These are phyloP conservation scores for Leptodontidium sp. DNA, from an alignment of 2,329 filamentous ascomycete genomes.

Conservation along the genomic window DNA sequence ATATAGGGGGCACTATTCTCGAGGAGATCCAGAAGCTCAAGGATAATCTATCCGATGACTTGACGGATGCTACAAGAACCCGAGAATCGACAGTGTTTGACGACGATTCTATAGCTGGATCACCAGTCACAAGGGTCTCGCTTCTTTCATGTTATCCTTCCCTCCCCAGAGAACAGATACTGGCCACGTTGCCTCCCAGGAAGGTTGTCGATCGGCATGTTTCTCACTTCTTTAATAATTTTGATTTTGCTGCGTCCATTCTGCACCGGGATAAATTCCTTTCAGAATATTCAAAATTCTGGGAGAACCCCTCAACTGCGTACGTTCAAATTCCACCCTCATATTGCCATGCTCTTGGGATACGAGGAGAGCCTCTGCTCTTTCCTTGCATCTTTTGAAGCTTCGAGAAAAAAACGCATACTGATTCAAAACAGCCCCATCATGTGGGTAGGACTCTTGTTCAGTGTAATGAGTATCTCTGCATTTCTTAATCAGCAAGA, in stretches of 20 bases:
- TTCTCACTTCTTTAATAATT: constrained; percentile 55
- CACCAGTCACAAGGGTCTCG: not conserved
- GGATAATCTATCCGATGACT: not conserved
- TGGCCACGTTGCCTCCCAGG: constrained; percentile 56
- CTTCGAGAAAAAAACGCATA: no score
- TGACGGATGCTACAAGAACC: not conserved
- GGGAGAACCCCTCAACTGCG: constrained; percentile 34
- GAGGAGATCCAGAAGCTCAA: constrained; percentile 52
- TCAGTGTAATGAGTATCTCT: constrained; percentile 17
- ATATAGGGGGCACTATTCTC: constrained; percentile 57
- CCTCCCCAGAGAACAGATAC: constrained; percentile 53
- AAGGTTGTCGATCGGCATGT: constrained; percentile 57
- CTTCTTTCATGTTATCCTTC: constrained; percentile 45
- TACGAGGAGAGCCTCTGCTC: no score
- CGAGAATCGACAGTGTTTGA: not conserved
- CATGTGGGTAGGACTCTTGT: constrained; percentile 60
- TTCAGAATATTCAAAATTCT: constrained; percentile 34
- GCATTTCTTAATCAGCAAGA: constrained; percentile 16
- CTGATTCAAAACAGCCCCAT: constrained; percentile 40
- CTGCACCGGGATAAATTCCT: constrained; percentile 10
- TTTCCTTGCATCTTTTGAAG: no score
- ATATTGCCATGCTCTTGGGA: no score
- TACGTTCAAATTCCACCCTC: no score
- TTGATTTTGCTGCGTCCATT: constrained; percentile 16
- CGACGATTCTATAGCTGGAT: not conserved